Conservation (phyloP, 352 stramenopile species). For the Globisporangium sylvaticum region DNA sequence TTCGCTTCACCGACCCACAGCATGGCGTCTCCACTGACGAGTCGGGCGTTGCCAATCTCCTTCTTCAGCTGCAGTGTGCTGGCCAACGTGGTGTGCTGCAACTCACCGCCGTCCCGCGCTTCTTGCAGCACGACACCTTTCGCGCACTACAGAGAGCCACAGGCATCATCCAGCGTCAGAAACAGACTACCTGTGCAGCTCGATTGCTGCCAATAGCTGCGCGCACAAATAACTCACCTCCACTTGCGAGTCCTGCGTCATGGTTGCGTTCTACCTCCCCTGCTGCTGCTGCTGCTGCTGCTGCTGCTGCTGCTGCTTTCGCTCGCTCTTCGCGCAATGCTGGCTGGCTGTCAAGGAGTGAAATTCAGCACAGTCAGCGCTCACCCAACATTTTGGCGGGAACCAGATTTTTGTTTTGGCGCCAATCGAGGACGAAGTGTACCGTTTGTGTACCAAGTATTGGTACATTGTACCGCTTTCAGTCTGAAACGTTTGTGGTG, state of each 20-base stretch:
- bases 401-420: conserved; percentile 6
- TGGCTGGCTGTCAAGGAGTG: not conserved
- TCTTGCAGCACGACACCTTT: conserved; percentile 56
- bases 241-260: conserved; percentile 12
- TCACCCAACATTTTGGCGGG: conserved; percentile 8
- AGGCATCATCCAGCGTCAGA: not conserved
- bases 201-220: not conserved
- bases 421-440: conserved; percentile 10
- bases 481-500: not conserved
- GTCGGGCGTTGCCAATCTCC: conserved; percentile 72
- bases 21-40: conserved; percentile 68
- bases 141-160: conserved; percentile 25
- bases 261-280: not conserved
- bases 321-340: not conserved
- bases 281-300: not conserved
- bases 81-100: conserved; percentile 32
- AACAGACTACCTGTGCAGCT: not conserved
- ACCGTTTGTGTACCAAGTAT: not conserved
- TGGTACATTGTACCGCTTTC: conserved; percentile 1
- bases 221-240: conserved; percentile 1
- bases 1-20: conserved; percentile 60
- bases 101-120: conserved; percentile 34
- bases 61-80: conserved; percentile 61
- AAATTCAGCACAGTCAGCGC: not conserved
- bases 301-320: not conserved